phyloP scores from a whole-genome alignment of 345 rosid genomes.

The Ceriops tagal region DNA sequence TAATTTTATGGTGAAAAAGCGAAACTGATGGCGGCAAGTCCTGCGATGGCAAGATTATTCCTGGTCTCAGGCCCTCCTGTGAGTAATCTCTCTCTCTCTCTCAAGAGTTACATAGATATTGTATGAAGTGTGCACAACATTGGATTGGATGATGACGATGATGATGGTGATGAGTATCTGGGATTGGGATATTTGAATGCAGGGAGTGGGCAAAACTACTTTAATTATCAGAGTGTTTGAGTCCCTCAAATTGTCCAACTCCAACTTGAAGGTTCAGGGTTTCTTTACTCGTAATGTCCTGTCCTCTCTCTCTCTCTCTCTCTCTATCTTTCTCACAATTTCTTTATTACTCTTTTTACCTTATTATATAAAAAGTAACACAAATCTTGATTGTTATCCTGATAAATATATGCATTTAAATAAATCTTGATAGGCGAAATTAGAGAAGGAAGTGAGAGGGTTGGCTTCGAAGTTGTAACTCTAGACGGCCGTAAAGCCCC shows the following conservation, averaged over 20 bases:
- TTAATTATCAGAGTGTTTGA: slow-evolving; percentile 56
- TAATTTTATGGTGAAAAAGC: no score
- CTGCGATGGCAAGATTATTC: no score
- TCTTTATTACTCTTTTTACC: no score
- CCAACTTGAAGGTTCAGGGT: slow-evolving; percentile 55
- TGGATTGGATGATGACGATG: no score
- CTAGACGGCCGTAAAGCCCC: slow-evolving; percentile 55
- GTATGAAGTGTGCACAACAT: no score
- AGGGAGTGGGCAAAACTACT: slow-evolving; percentile 80
- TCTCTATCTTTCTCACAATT: background rate
- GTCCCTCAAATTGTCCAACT: slow-evolving; percentile 41
- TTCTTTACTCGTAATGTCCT: slow-evolving; percentile 50
- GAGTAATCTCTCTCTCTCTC: no score
- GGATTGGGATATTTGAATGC: background rate
- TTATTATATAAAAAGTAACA: background rate
- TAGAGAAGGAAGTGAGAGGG: slow-evolving; percentile 50
- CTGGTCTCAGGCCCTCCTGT: no score
- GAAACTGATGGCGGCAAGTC: no score
- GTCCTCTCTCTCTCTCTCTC: background rate
- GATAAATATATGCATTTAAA: no score
- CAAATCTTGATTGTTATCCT: no score
- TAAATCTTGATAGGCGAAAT: slow-evolving; percentile 37
- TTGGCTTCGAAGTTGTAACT: slow-evolving; percentile 61
- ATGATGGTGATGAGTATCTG: no score
- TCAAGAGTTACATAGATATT: no score